Conservation (phyloP, 192 early-diverging fungal genomes). For the Cetraspora pellucida region DNA sequence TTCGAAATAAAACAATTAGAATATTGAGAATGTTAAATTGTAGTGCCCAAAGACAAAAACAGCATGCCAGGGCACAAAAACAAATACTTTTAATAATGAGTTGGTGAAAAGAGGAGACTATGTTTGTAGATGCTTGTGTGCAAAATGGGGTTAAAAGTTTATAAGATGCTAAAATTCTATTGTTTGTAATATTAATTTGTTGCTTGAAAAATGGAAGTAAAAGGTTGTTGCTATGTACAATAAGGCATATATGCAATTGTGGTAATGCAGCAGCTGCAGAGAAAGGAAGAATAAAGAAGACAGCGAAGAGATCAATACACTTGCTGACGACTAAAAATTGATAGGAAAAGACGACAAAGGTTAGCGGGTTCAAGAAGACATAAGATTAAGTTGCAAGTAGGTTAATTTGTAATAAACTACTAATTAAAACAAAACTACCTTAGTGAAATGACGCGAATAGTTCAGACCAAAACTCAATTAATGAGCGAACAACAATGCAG, state of each 20-base stretch:
- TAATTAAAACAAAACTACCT: constrained; percentile 3
- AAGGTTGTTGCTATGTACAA: constrained; percentile 23
- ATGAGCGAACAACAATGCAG: constrained; percentile 25
- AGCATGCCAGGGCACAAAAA: too few relatives aligned
- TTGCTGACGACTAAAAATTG: constrained; percentile 13
- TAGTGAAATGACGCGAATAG: constrained; percentile 13
- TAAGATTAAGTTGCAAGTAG: not conserved
- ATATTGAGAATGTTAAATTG: too few relatives aligned
- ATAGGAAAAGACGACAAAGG: not conserved
- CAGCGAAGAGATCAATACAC: constrained; percentile 26
- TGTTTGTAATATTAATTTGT: constrained; percentile 5
- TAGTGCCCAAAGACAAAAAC: too few relatives aligned
- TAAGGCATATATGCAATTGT: constrained; percentile 26
- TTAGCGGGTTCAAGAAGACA: not conserved
- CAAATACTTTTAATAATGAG: too few relatives aligned
- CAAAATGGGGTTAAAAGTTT: not conserved
- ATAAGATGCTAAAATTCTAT: constrained; percentile 25
- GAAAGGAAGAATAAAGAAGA: not conserved
- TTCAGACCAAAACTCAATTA: not conserved
- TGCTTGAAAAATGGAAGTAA: constrained; percentile 14
- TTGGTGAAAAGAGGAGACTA: too few relatives aligned
- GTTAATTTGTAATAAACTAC: not conserved
- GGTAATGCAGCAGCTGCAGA: not conserved
- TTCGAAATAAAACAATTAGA: too few relatives aligned
- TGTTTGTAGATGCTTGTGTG: not conserved